Base-by-base conservation (phyloP, 768 basidiomycete genomes). In the Pulveroboletus sp. region DNA sequence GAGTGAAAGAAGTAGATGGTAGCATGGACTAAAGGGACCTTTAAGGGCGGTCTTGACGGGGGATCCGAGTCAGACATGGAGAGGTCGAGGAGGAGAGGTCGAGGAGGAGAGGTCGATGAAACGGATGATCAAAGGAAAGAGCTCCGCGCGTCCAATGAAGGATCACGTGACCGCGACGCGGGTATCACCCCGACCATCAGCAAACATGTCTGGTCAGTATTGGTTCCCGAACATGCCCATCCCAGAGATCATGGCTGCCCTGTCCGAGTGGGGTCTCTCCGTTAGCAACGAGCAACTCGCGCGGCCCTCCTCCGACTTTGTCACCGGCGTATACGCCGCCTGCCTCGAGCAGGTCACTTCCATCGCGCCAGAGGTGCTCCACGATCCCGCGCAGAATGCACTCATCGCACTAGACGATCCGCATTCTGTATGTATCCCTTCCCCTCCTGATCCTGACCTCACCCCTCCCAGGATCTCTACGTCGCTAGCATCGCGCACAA, bases 331-430 rank as follows among this genome's bases (percentile, higher is more conserved):
- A 17, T 91, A 86, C 68, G 75, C 72, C 51, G 80, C 83, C 8
- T 87, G 87, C 61, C 75, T 92, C 37, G 76, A 84, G 37, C 83
- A 86, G 59, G 80, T 89, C 50, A 84, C 84, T 6, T 76, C 78
- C 45, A 72, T 92, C 47, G 74, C 74, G 28, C 74, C 77, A 31
- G 81, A 83, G 8, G 66, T 69, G 27, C 74, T 92, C 6, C 75
- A 79, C 50, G 76, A 79, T 2, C 78, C 88, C 0, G 74, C 79
- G 0, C 78, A 84, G 53, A 73, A 71, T 31, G 75, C 80, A 0
- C 64, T 90, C 33, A 68, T 73, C 13, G 69, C 73, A 3, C 72
- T 81, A 0, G 75, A 76, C 10, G 70, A 76, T 17, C 72, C 78
- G 2, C 79, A 82, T 52, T 75, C 77, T 55, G 89, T 89, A 43